Percentiles rank a stretch among this genome's conserved stretches.
Evolutionary conservation across 495 filamentous ascomycete genomes (phyloP).

Genomic region (Penicillium fimorum): DNA sequence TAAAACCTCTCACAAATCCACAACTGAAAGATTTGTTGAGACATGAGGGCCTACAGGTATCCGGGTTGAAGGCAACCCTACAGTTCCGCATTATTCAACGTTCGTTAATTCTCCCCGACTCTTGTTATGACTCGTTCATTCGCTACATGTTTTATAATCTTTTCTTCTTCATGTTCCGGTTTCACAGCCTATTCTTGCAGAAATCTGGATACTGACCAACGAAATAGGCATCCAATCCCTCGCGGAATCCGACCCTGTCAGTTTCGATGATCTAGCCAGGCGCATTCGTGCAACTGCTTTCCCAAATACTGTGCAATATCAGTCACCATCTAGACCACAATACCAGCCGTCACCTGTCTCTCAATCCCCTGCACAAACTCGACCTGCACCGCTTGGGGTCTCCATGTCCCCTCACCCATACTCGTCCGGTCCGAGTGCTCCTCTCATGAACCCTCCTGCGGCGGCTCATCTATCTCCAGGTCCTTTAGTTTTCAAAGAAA

Average conservation of each 20-base stretch:
- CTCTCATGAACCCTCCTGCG: neutral
- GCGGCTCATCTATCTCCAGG: constrained; percentile 31
- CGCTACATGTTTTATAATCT: constrained; percentile 3
- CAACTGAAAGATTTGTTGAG: constrained; percentile 73
- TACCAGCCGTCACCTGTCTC: constrained; percentile 26
- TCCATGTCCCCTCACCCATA: constrained; percentile 36
- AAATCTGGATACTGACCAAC: constrained; percentile 7
- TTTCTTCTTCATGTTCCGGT: neutral
- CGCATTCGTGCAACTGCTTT: constrained; percentile 35
- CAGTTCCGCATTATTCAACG: constrained; percentile 73
- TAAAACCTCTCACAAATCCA: constrained; percentile 65
- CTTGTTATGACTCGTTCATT: neutral
- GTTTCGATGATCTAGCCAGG: constrained; percentile 34
- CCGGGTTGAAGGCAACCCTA: constrained; percentile 76
- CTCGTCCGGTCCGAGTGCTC: constrained; percentile 30
- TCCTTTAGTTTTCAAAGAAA: constrained; percentile 62
- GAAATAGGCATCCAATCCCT: constrained; percentile 39
- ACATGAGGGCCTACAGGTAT: constrained; percentile 64
- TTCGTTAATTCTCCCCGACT: constrained; percentile 43
- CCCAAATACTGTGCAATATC: constrained; percentile 26
- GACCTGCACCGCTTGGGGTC: constrained; percentile 26
- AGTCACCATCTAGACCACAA: constrained; percentile 26
- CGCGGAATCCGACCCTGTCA: constrained; percentile 27
- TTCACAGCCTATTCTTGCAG: neutral
- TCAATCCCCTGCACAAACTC: constrained; percentile 30